A percentile compares a stretch with the other conserved stretches of the same genome.
phyloP scores from a whole-genome alignment of 2,329 filamentous ascomycete genomes.

The Diplodia scrobiculata region DNA sequence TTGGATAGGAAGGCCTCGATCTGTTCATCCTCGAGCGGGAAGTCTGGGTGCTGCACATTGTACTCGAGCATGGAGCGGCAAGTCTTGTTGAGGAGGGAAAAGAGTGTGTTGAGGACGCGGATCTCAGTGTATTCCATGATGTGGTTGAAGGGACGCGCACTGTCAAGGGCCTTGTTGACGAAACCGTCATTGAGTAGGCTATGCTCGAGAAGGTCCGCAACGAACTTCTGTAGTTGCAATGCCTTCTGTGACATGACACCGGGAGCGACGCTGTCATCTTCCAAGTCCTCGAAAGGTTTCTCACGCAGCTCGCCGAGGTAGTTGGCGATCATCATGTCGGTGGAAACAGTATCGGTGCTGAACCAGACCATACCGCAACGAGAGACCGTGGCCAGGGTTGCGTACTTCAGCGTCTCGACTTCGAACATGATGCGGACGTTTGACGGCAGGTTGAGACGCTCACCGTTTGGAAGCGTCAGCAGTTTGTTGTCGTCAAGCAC shows the following conservation, averaged over 20 bases:
- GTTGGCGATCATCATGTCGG: conserved; percentile 88
- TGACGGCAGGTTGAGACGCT: conserved; percentile 87
- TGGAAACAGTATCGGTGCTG: conserved; percentile 93
- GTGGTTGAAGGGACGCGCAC: conserved; percentile 79
- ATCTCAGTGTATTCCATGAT: conserved; percentile 98
- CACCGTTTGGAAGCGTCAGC: conserved; percentile 93
- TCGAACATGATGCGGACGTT: conserved; percentile 99
- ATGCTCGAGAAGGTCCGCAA: conserved; percentile 75
- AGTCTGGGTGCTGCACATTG: conserved; percentile 91
- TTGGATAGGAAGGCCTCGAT: conserved; percentile 88
- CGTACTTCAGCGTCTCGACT: conserved; percentile 96
- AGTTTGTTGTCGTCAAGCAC: conserved; percentile 99
- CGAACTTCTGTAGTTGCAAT: conserved; percentile 73
- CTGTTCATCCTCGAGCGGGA: conserved; percentile 86
- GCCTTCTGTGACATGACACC: conserved; percentile 62
- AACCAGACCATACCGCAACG: conserved; percentile 99
- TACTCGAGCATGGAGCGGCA: conserved; percentile 93
- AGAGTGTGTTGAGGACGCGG: conserved; percentile 86
- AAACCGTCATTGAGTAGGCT: conserved; percentile 80
- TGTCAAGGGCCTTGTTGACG: conserved; percentile 72
- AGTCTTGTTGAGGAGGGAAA: conserved; percentile 92
- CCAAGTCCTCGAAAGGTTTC: conserved; percentile 88
- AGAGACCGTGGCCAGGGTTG: conserved; percentile 96
- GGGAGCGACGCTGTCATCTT: conserved; percentile 78
- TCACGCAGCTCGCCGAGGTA: conserved; percentile 83